Percentiles rank a stretch among this genome's conserved stretches.
These are phyloP conservation scores for Micractinium sp. DNA, from an alignment of 139 green algal species.

Conservation along the genomic window DNA sequence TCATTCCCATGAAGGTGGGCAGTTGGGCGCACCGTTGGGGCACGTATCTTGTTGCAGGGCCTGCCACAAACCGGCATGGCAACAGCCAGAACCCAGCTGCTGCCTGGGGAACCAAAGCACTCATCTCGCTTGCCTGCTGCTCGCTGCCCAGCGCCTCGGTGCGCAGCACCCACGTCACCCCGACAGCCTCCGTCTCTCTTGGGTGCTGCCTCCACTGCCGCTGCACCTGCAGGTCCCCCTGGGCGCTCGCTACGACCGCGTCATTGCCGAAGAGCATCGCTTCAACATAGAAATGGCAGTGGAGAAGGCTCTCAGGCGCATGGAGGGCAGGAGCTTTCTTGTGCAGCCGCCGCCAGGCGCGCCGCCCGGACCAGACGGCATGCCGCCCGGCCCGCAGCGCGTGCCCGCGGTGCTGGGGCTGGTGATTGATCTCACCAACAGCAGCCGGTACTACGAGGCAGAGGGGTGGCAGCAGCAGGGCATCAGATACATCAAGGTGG, in stretches of 20 bases:
- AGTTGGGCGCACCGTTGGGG: not conserved
- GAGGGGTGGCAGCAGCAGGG: conserved; percentile 46
- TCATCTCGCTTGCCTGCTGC: not conserved
- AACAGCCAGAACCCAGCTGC: no score
- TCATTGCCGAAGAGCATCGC: conserved; percentile 21
- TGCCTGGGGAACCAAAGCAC: no score
- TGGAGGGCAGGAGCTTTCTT: not conserved
- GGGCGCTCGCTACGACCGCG: conserved; percentile 33
- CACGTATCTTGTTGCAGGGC: not conserved
- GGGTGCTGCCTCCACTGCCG: not conserved
- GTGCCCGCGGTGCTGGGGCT: conserved; percentile 64
- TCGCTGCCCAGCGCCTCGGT: not conserved
- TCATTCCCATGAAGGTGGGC: conserved; percentile 46
- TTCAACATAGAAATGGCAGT: conserved; percentile 37
- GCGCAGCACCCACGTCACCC: not conserved
- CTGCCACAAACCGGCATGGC: no score
- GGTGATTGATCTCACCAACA: conserved; percentile 96
- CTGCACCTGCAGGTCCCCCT: conserved; percentile 33
- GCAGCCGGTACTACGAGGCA: conserved; percentile 87
- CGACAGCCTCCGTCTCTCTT: not conserved
- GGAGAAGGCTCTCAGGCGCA: not conserved
- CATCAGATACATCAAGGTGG: conserved; percentile 66
- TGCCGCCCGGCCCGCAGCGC: not conserved
- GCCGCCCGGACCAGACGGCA: not conserved
- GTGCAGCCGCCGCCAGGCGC: not conserved